phyloP scores from a whole-genome alignment of 768 basidiomycete genomes.

The Naganishia vaughanmartiniae region DNA sequence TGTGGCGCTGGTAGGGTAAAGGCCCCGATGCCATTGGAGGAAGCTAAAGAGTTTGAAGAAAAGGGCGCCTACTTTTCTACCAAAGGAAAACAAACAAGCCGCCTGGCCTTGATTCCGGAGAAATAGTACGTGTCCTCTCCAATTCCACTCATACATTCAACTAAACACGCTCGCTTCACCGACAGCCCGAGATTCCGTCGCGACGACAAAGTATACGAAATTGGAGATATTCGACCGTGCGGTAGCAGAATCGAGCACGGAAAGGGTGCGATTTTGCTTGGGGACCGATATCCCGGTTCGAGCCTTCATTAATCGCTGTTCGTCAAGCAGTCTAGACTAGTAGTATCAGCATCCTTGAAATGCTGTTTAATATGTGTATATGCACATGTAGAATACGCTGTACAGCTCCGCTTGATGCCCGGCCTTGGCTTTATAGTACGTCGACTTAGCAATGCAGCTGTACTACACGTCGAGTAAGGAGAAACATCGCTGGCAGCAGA shows the following conservation, averaged over 20 bases:
- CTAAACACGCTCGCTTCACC: neutral
- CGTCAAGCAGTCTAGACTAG: neutral
- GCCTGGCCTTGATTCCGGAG: neutral
- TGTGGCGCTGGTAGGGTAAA: conserved; percentile 8
- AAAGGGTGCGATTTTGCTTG: conserved; percentile 14
- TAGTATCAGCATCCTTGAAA: neutral
- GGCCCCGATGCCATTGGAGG: conserved; percentile 17
- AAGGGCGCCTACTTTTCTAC: conserved; percentile 19
- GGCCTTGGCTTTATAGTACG: no score
- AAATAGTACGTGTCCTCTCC: conserved; percentile 4
- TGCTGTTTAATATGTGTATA: neutral
- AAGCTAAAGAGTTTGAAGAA: conserved; percentile 21
- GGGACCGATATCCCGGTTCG: conserved; percentile 9
- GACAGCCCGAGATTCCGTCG: conserved; percentile 12
- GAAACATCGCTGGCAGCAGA: no score
- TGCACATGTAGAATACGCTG: neutral
- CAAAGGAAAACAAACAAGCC: conserved; percentile 13
- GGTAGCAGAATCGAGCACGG: conserved; percentile 26
- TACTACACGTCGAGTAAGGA: no score
- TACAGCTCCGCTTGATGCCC: neutral
- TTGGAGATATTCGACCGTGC: conserved; percentile 25
- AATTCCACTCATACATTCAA: neutral
- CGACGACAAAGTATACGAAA: conserved; percentile 24
- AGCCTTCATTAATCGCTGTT: conserved; percentile 5
- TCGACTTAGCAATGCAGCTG: no score